Evolutionary conservation across 2,329 filamentous ascomycete species (phyloP).

Genomic region (Dactylellina leptospora): DNA sequence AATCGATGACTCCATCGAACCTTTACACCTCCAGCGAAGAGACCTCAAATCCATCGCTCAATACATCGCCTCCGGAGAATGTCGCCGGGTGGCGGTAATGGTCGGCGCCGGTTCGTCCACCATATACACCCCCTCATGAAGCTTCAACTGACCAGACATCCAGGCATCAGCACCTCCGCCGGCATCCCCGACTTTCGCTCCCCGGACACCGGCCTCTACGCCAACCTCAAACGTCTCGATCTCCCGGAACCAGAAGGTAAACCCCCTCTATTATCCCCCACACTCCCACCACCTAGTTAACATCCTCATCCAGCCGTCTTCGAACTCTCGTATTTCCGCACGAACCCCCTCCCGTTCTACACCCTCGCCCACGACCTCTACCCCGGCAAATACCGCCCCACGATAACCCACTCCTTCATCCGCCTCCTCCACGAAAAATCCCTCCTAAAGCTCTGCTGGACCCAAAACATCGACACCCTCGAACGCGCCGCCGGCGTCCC

Average conservation of each 20-base stretch:
- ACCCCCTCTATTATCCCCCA: slow-evolving; percentile 7
- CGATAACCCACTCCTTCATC: slow-evolving; percentile 89
- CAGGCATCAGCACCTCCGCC: slow-evolving; percentile 61
- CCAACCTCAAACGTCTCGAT: slow-evolving; percentile 85
- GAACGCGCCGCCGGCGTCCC: slow-evolving; percentile 88
- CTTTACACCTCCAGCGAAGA: slow-evolving; percentile 73
- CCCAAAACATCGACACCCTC: slow-evolving; percentile 90
- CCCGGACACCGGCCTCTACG: slow-evolving; percentile 90
- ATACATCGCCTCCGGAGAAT: slow-evolving; percentile 75
- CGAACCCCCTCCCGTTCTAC: slow-evolving; percentile 90
- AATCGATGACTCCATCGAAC: slow-evolving; percentile 68
- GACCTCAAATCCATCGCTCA: slow-evolving; percentile 79
- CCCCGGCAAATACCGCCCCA: slow-evolving; percentile 87
- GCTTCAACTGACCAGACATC: slow-evolving; percentile 67
- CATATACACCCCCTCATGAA: slow-evolving; percentile 63
- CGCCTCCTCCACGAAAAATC: slow-evolving; percentile 80
- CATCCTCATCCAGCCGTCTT: slow-evolving; percentile 79
- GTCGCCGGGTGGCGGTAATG: slow-evolving; percentile 81
- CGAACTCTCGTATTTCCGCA: slow-evolving; percentile 86
- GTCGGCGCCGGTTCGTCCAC: slow-evolving; percentile 58
- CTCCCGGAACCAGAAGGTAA: slow-evolving; percentile 73
- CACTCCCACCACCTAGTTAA: not conserved
- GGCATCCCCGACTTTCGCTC: slow-evolving; percentile 93
- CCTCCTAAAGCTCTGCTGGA: slow-evolving; percentile 84
- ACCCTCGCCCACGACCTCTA: slow-evolving; percentile 90